Base-by-base conservation (phyloP, 352 stramenopile genomes). In the Globisporangium middletonii region DNA sequence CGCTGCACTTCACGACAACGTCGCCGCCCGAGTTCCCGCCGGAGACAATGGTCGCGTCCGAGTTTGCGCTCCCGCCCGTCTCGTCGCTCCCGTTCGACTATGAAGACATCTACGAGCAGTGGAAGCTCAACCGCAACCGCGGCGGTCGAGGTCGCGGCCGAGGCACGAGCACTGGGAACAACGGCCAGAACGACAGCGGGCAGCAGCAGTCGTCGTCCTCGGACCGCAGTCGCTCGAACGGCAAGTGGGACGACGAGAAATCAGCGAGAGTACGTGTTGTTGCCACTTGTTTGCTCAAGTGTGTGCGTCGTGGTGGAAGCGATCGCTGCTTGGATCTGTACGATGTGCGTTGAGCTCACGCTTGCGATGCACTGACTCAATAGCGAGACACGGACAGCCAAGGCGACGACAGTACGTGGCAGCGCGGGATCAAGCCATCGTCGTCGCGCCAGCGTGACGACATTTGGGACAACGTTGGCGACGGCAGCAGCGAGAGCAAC, bases 21-120 rank as follows among this genome's bases (percentile, higher is more conserved):
- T 63, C 71, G n/a, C 51, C 73, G 28, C 81, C 81, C 3, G 55
- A 63, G 37, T 87, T 91, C 41, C 66, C 83, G 2, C 67, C 72
- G 6, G 85, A 91, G 33, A 88, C 81, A 27, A 57, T 72, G 28
- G 80, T 95, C 13, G 79, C 73, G 18, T 89, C 79, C 7, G 75
- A 85, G 45, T 73, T 87, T 43, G 69, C 68, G 44, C 50, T 95
- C 13, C 83, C 83, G 8, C 85, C 85, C 2, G 83, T 95, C 18
- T 68, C 67, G 50, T 88, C 70, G 27, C 55, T 93, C 37, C 85
- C 85, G 2, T 95, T 95, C 58, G 83, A 95, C 68, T 90, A 91
- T 55, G 79, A 92, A 57, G 85, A 93, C 63, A 84, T 95, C 48
- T 92, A 92, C 65, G 91, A 95, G 58, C 83, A 93, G 63, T 93